Conservation (phyloP, 108 stramenopile species). For the Nitzschia inconspicua region DNA sequence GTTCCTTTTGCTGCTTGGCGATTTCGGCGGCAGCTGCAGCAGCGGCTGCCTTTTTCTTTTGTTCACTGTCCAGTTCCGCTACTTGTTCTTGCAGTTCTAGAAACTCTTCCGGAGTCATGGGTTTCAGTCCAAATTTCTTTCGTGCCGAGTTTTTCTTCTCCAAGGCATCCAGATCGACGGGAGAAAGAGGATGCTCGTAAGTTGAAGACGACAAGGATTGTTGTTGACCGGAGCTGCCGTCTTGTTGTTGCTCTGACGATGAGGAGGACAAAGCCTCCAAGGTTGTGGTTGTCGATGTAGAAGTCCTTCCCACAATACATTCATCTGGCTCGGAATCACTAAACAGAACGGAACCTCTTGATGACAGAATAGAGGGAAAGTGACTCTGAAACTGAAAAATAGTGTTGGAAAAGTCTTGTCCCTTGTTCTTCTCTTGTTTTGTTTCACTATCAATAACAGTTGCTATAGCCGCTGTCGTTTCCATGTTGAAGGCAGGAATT, state of each 20-base stretch:
- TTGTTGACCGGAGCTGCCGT: not conserved
- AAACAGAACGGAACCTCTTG: constrained; percentile 4
- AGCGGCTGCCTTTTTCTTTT: constrained; percentile 44
- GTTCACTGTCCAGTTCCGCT: constrained; percentile 44
- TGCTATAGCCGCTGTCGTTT: not conserved
- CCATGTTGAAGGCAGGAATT: constrained; percentile 27
- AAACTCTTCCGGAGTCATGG: constrained; percentile 75
- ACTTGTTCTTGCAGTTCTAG: constrained; percentile 54
- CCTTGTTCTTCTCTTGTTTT: not conserved
- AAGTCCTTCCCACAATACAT: not conserved
- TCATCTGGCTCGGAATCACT: constrained; percentile 4
- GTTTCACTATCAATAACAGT: not conserved
- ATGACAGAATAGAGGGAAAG: not conserved
- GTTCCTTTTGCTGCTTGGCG: constrained; percentile 33
- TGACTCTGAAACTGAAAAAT: constrained; percentile 7
- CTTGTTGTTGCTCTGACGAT: not conserved
- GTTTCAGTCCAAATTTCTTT: constrained; percentile 73
- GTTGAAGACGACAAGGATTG: constrained; percentile 1
- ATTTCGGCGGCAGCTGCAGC: constrained; percentile 18
- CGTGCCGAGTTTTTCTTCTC: constrained; percentile 64
- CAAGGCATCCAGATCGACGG: constrained; percentile 34
- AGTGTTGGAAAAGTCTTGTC: not conserved
- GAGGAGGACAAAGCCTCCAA: not conserved
- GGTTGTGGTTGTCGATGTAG: not conserved
- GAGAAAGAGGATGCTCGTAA: not conserved